Evolutionary conservation across 495 filamentous ascomycete genomes (phyloP), one percentile per base, ranked within the genome.

Genomic region (Aspergillus haitiensis): DNA sequence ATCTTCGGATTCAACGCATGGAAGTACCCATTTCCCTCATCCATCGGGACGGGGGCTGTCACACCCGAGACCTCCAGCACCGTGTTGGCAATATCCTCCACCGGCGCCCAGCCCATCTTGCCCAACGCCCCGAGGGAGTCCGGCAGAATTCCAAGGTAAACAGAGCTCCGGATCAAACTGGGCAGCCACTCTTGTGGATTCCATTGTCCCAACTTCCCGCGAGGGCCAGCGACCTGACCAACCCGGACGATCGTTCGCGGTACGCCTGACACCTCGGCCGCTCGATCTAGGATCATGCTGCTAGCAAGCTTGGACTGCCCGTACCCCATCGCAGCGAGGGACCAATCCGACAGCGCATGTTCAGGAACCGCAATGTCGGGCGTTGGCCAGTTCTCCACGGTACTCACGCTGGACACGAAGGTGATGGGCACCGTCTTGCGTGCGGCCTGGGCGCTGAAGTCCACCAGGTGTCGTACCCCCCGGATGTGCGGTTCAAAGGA

Each of bases 201-300:
- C 75, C 74, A 78, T 1, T 56, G 44, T 2, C 74, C 70, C 6
- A 50, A 21, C 8, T 27, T 27, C 0, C 33, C 45, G 7, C 58
- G 39, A 3, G 84, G 74, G 0, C 85, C 84, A 0, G 67, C 78
- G 44, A 87, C 76, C 62, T 87, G 84, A 0, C 84, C 84, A 2
- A 86, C 76, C 0, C 86, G 78, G 36, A 78, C 69, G 5, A 85
- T 67, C 1, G 68, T 70, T 6, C 67, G 65, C 1, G 72, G 70
- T 0, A 85, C 70, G 12, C 68, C 70, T 0, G 67, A 3, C 48
- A 59, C 21, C 68, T 62, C 3, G 60, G 68, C 56, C 6, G 80
- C 80, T 12, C 73, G 65, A 2, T 78, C 78, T 6, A 85, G 70
- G 8, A 85, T 70, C 0, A 73, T 64, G 32, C 82, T 80, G 13